These are phyloP conservation scores for Suillus variegatus DNA, from an alignment of 768 basidiomycete species.

Conservation along the genomic window DNA sequence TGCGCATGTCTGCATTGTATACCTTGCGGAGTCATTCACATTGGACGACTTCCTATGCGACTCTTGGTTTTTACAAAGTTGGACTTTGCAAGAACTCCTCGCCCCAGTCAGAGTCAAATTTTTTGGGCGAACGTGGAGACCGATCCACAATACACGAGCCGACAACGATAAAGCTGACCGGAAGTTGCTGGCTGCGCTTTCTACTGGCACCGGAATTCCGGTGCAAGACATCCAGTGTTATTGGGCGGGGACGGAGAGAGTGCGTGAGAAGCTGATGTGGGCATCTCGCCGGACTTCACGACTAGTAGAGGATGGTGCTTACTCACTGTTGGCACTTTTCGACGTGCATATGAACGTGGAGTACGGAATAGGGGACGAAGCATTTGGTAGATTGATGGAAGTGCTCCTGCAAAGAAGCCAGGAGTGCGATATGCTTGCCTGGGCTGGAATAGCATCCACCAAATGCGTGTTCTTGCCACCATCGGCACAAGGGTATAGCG, in stretches of 20 bases:
- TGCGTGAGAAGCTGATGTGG: conserved; percentile 21
- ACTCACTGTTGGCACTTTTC: conserved; percentile 22
- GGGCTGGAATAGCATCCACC: conserved; percentile 20
- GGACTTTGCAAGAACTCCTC: conserved; percentile 19
- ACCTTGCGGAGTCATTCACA: conserved; percentile 12
- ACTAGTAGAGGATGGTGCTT: conserved; percentile 18
- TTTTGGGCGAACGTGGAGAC: conserved; percentile 20
- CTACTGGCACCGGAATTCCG: conserved; percentile 16
- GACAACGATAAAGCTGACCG: conserved; percentile 28
- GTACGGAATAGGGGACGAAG: conserved; percentile 16
- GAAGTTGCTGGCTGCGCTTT: conserved; percentile 15
- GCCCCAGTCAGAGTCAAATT: conserved; percentile 23
- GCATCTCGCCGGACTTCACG: conserved; percentile 17
- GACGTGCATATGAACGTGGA: conserved; percentile 14
- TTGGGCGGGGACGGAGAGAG: conserved; percentile 19
- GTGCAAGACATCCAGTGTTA: conserved; percentile 19
- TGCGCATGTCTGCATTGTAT: conserved; percentile 20
- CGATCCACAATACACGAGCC: conserved; percentile 15
- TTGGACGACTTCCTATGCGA: conserved; percentile 12
- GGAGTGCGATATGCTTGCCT: conserved; percentile 24
- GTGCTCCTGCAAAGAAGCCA: conserved; percentile 16
- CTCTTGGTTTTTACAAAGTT: conserved; percentile 16
- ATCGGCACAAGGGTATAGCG: conserved; percentile 17
- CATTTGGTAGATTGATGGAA: conserved; percentile 23
- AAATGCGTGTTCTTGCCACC: conserved; percentile 14